Evolutionary conservation across 768 basidiomycete species (phyloP).

Genomic region (Hygrocybe coccinea): DNA sequence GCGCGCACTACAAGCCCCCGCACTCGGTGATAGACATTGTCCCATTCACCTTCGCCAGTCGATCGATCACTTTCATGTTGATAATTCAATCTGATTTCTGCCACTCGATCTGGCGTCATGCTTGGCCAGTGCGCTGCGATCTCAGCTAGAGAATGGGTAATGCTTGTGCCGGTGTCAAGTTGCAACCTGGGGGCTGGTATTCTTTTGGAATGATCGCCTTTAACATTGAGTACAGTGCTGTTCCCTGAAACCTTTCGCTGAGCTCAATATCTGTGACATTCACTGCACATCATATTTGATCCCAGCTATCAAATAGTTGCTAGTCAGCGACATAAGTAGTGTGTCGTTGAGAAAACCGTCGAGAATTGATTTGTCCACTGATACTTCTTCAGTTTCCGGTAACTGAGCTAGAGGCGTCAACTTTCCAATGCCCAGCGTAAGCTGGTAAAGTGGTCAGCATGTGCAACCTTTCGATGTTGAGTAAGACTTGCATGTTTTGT

Average conservation of each 20-base stretch:
- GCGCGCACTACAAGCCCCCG: no score
- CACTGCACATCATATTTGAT: constrained; percentile 63
- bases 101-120: no score
- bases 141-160: no score
- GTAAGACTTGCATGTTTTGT: no score
- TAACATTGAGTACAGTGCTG: constrained; percentile 71
- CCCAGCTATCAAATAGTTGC: constrained; percentile 56
- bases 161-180: no score
- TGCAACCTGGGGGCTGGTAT: constrained; percentile 41
- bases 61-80: no score
- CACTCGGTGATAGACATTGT: no score
- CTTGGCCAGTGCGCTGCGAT: no score
- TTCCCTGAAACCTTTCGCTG: constrained; percentile 60
- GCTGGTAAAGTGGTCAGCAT: no score
- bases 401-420: constrained; percentile 71
- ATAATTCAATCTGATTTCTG: no score
- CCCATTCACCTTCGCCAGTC: no score
- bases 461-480: no score
- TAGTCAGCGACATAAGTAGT: not conserved
- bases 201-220: constrained; percentile 41
- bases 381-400: constrained; percentile 73
- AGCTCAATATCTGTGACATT: constrained; percentile 75
- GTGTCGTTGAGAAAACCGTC: constrained; percentile 23
- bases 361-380: constrained; percentile 62
- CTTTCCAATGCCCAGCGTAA: constrained; percentile 90